Percentiles rank a stretch among this genome's conserved stretches.
Conservation (phyloP, 2,329 filamentous ascomycete genomes). For the Ustilaginoidea virens region DNA sequence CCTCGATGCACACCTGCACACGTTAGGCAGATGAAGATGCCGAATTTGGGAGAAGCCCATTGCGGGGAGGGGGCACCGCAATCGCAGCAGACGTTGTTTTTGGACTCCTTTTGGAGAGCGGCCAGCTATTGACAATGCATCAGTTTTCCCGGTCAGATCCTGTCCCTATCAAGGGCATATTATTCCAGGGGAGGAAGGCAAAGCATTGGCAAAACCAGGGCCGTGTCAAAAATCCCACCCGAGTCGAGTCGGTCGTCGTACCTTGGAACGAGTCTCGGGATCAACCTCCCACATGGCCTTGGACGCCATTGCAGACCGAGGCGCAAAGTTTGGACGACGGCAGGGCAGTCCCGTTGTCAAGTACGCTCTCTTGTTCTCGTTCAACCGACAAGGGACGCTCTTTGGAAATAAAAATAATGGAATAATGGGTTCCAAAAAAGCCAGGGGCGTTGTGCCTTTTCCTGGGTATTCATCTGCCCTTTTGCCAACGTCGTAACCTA, state of each 20-base stretch:
- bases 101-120: slow-evolving; percentile 76
- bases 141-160: too few relatives aligned
- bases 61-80: slow-evolving; percentile 91
- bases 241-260: too few relatives aligned
- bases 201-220: slow-evolving; percentile 3
- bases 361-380: neutral
- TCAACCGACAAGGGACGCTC: too few relatives aligned
- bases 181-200: neutral
- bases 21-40: slow-evolving; percentile 94
- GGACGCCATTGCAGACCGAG: slow-evolving; percentile 33
- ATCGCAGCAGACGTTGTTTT: slow-evolving; percentile 86
- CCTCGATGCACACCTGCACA: slow-evolving; percentile 92
- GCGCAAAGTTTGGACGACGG: slow-evolving; percentile 5
- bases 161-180: too few relatives aligned
- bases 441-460: neutral
- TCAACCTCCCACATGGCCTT: slow-evolving; percentile 98
- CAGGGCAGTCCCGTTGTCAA: neutral
- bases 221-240: too few relatives aligned
- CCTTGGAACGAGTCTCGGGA: slow-evolving; percentile 91
- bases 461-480: too few relatives aligned
- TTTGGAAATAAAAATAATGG: neutral
- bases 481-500: too few relatives aligned
- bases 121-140: slow-evolving; percentile 59
- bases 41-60: slow-evolving; percentile 96
- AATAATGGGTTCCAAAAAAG: neutral